These are phyloP conservation scores for Nidula microcarpa DNA, from an alignment of 768 basidiomycete genomes.

Conservation along the genomic window DNA sequence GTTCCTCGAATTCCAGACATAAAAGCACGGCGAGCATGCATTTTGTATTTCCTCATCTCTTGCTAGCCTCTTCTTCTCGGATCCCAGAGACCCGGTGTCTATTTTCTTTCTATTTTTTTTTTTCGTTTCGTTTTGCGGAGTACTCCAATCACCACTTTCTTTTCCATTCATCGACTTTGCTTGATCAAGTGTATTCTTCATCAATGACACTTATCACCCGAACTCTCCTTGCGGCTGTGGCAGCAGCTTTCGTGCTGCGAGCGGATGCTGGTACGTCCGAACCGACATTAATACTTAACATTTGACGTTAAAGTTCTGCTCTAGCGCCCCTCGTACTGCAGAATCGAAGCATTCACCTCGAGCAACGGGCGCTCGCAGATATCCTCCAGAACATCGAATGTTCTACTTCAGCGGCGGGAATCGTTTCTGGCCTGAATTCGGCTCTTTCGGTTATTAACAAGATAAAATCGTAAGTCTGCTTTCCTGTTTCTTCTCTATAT, in stretches of 20 bases:
- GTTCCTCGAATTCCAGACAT: too few relatives aligned
- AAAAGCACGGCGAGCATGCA: too few relatives aligned
- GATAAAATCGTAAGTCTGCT: slow-evolving; percentile 12
- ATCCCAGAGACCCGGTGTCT: slow-evolving; percentile 16
- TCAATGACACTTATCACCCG: slow-evolving; percentile 8
- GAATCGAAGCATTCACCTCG: slow-evolving; percentile 8
- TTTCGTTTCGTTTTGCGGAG: slow-evolving; percentile 6
- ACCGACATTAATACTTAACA: neutral
- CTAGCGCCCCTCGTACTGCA: slow-evolving; percentile 8
- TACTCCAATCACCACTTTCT: slow-evolving; percentile 5
- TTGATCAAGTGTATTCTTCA: neutral
- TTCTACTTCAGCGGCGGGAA: slow-evolving; percentile 13
- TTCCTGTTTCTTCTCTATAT: neutral
- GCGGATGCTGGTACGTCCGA: slow-evolving; percentile 10
- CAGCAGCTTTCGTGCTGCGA: slow-evolving; percentile 12
- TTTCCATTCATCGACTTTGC: slow-evolving; percentile 3
- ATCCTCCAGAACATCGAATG: slow-evolving; percentile 19
- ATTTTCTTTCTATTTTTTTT: slow-evolving; percentile 3
- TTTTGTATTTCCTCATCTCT: neutral
- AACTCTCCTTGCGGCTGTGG: slow-evolving; percentile 10
- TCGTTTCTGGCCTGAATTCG: slow-evolving; percentile 14
- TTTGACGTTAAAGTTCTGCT: neutral
- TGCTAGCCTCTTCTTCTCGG: slow-evolving; percentile 8
- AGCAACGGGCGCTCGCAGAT: slow-evolving; percentile 11
- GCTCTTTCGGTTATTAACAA: slow-evolving; percentile 14